Evolutionary conservation across 1,284 basidiomycete genomes (phyloP).

Genomic region (Fomitopsis palustris): DNA sequence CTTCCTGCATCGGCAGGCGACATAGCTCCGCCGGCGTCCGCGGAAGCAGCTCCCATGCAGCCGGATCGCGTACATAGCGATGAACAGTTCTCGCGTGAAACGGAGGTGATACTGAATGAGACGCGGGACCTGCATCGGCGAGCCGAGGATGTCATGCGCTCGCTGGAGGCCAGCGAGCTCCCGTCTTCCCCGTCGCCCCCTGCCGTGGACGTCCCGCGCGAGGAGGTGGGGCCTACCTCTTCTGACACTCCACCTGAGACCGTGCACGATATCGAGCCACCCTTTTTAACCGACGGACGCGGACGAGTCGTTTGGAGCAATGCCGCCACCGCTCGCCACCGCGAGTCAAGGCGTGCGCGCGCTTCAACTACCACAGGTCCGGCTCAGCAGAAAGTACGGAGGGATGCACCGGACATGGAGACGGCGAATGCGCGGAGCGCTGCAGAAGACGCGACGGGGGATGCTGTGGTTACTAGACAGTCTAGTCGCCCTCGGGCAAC

Average conservation of each 20-base stretch:
- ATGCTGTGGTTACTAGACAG: neutral
- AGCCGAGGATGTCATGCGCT: neutral
- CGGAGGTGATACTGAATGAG: constrained; percentile 1
- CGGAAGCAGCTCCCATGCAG: neutral
- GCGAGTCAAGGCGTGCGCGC: constrained; percentile 17
- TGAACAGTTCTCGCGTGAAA: constrained; percentile 2
- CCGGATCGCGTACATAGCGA: neutral
- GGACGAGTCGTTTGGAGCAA: constrained; percentile 57
- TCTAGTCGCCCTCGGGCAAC: neutral
- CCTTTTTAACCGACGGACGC: constrained; percentile 55
- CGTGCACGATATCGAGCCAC: constrained; percentile 41
- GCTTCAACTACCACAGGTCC: constrained; percentile 2
- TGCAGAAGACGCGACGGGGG: neutral
- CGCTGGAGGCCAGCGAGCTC: neutral
- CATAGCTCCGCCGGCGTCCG: neutral
- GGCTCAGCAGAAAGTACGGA: constrained; percentile 9
- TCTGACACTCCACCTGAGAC: neutral
- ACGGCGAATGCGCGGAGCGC: constrained; percentile 2
- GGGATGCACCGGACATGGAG: constrained; percentile 5
- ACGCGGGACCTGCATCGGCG: constrained; percentile 2
- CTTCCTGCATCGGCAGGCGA: neutral
- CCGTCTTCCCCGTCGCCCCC: neutral
- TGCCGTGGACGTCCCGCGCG: neutral
- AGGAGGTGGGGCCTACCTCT: neutral
- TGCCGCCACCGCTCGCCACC: constrained; percentile 15